Evolutionary conservation across 768 basidiomycete species (phyloP), one percentile per base, ranked within the genome.

Genomic region (Phaffia tasmanica): DNA sequence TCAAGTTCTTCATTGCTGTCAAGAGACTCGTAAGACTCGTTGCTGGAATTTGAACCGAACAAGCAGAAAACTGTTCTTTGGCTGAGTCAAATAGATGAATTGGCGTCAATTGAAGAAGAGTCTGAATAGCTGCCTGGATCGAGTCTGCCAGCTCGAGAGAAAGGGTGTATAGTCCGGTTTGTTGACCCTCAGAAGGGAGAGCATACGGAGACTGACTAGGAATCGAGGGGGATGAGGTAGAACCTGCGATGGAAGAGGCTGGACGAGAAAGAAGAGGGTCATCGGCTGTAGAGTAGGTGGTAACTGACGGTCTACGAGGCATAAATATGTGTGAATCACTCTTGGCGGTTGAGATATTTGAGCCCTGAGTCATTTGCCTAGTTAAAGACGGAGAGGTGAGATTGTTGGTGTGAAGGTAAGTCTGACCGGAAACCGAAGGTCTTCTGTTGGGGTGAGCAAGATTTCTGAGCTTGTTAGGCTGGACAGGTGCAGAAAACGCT

Each of bases 51-150:
- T 88, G 85, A 29, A 97, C 77, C 1, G 90, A 83, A 75, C 89
- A 94, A 29, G 89, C 86, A 1, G 91, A 87, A 73, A 91, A 87
- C 74, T 92, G 91, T 73, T 97, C 92, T 75, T 88, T 93, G 2
- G 87, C 85, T n/a, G 88, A 84, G 74, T 95, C 91, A 56, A 95
- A 81, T 23, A 95, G 79, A 76, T 97, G 93, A 0, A 87, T 83
- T 3, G 92, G 91, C 0, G 88, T 88, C 70, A 95, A 81, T 72
- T 93, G 90, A 2, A 95, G 81, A 71, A 97, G 82, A 1, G 89
- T 93, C 75, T 95, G 90, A 49, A 94, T 86, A 67, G 89, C 84
- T 79, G 87, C 83, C 78, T 95, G 91, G 16, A 91, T 83, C 15
- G 86, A 86, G 76, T 95, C 93, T 16, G 93, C 90, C 18, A 95